phyloP scores from a whole-genome alignment of 2,329 filamentous ascomycete species.

The Tolypocladium amazonense region DNA sequence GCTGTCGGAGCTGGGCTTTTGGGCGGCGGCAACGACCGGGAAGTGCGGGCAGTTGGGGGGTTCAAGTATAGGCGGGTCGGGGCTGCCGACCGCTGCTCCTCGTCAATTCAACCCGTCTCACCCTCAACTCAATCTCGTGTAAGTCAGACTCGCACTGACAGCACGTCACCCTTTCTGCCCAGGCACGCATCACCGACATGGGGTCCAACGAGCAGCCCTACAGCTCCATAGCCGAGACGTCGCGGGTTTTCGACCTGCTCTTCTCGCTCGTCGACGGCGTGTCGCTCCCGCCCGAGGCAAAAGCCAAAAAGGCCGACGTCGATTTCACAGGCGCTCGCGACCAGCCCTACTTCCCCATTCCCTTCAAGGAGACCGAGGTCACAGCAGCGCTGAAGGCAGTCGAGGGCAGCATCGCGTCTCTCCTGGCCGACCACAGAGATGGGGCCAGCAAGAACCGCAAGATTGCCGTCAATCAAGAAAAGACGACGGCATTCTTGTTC shows the following conservation, averaged over 20 bases:
- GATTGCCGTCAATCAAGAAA: conserved; percentile 24
- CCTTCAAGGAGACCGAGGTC: conserved; percentile 35
- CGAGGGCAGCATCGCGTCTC: conserved; percentile 23
- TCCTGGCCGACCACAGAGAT: conserved; percentile 17
- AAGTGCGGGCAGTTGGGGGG: not conserved
- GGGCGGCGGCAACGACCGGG: not conserved
- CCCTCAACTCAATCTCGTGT: not conserved
- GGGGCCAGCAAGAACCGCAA: conserved; percentile 5
- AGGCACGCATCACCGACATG: not conserved
- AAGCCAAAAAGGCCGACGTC: conserved; percentile 13
- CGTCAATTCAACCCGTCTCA: not conserved
- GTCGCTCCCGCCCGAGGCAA: conserved; percentile 17
- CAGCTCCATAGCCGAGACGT: conserved; percentile 14
- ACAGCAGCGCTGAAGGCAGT: conserved; percentile 32
- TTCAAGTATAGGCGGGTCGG: too few species aligned
- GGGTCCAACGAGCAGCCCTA: conserved; percentile 5
- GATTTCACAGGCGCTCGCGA: conserved; percentile 23
- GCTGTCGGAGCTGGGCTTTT: not conserved
- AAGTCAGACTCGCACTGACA: not conserved
- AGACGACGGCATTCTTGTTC: conserved; percentile 31
- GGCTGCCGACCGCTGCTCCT: not conserved
- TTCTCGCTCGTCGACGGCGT: conserved; percentile 13
- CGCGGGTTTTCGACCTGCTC: conserved; percentile 13
- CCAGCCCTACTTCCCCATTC: conserved; percentile 33
- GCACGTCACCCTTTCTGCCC: not conserved